Evolutionary conservation across 345 rosid species (phyloP).

Genomic region (Citrus trifoliata): DNA sequence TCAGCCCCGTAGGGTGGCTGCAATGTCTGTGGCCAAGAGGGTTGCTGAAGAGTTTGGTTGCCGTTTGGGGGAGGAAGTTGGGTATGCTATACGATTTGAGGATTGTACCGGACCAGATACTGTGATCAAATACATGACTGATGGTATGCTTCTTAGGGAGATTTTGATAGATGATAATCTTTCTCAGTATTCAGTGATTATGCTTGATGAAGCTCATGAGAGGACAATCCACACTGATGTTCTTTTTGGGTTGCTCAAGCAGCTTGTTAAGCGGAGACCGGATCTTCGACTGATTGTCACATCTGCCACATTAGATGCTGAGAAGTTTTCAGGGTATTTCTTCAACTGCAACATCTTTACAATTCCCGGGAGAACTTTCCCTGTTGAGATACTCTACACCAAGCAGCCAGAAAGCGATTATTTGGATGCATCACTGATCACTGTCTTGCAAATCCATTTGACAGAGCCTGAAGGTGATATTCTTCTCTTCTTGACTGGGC

Average conservation of each 20-base stretch:
- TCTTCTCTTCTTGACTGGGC: constrained; percentile 82
- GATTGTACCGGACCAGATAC: constrained; percentile 88
- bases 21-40: constrained; percentile 85
- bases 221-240: constrained; percentile 75
- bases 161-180: constrained; percentile 60
- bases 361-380: constrained; percentile 82
- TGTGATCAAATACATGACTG: constrained; percentile 85
- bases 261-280: constrained; percentile 61
- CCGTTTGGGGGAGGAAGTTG: constrained; percentile 80
- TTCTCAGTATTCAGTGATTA: constrained; percentile 56
- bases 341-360: constrained; percentile 76
- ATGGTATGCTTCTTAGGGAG: constrained; percentile 79
- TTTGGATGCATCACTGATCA: constrained; percentile 70
- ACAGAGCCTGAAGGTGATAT: constrained; percentile 89
- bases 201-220: constrained; percentile 87
- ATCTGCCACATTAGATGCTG: constrained; percentile 82
- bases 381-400: constrained; percentile 74
- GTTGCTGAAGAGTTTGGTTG: constrained; percentile 94
- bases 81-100: constrained; percentile 79
- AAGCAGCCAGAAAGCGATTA: constrained; percentile 88
- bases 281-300: constrained; percentile 77
- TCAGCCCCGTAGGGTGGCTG: constrained; percentile 88
- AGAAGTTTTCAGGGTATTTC: constrained; percentile 80
- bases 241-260: constrained; percentile 64
- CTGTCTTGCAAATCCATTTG: constrained; percentile 78